Base-by-base conservation (phyloP, 805 yeast species). In the Ascoidea asiatica region DNA sequence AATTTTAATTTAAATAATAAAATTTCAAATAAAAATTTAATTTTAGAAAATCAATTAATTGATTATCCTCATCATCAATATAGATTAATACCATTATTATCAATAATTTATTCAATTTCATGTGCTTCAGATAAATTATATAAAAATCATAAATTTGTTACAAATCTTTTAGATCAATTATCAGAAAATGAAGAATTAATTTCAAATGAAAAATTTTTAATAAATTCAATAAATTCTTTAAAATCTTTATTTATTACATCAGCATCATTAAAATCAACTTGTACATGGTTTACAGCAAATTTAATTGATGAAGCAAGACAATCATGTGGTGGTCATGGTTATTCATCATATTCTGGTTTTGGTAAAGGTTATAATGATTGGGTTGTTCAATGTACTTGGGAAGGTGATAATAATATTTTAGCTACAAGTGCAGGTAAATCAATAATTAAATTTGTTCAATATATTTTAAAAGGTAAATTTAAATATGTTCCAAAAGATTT, bases 361-460 rank as follows among this genome's bases (percentile, higher is more conserved):
- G 95, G 94, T 38, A 85, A 81, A 59, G 88, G 88, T 11, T 86
- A 77, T 67, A 73, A 74, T 50, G 97, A 89, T 61, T 90, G 95
- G 86, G 95, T 84, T n/a, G 96, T 89, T 38, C 96, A 89, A 66
- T 88, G 95, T 64, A 89, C 97, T 18, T 89, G 97, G 97, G 97
- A 89, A 67, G 97, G 97, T 62, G 97, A 89, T 63, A 89, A 89
- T 67, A 88, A 79, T 56, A 81, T 89, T 39, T 70, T 89, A 51
- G 83, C 88, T 2, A 77, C 86, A 62, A 80, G 87, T 44, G 76
- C 87, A 47, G 97, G 95, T 46, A 79, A 90, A 60, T 77, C 92
- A 21, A 66, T 68, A 38, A 53, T 67, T 44, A 67, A 68, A 51
- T 67, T 67, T 50, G 65, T 65, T 48, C 57, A 59, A 40, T 67